Evolutionary conservation across 1,284 basidiomycete genomes (phyloP), one percentile per base, ranked within the genome.

Genomic region (Ustilago hordei): DNA sequence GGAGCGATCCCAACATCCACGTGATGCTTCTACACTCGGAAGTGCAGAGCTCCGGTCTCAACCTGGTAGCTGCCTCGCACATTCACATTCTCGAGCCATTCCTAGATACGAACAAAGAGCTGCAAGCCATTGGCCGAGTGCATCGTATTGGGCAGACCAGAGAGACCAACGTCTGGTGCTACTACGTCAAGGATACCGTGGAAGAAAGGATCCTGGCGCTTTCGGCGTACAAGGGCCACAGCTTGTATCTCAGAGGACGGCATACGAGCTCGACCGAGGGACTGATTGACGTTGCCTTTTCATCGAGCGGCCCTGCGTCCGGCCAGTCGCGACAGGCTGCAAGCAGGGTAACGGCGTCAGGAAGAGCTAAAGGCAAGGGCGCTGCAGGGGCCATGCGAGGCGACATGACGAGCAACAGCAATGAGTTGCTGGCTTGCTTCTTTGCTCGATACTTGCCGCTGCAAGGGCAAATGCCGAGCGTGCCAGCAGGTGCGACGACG

Each of bases 21-120:
- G 77, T 84, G 28, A 74, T 85, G 62, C 58, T 85, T 8, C 69
- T 85, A n/a, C 83, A 85, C 61, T 80, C 82, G 7, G 84, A 85
- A 62, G 78, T 64, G 47, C 82, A 84, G 62, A 81, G 81, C 12
- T 70, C 82, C 0, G 84, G 84, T 4, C 72, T 85, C 35, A 85
- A 84, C 41, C 60, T 85, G 60, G 61, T 80, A 1, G 69, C 74
- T 1, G 83, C 84, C 5, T 79, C 75, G 54, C 69, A 80, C 58
- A 67, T 85, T 23, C 77, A 83, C 65, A 72, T 85, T 32, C 66
- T 85, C 17, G 84, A 84, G 64, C 84, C 84, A 15, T 36, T 85
- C 47, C 72, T 84, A 43, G 84, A 85, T 45, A 74, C 81, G 43
- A 80, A 72, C 9, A 34, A 76, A 8, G 84, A 85, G 62, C 61